phyloP scores from a whole-genome alignment of 225 moss, liverwort and hornwort species.

The Bryoerythrophyllum caledonicum region DNA sequence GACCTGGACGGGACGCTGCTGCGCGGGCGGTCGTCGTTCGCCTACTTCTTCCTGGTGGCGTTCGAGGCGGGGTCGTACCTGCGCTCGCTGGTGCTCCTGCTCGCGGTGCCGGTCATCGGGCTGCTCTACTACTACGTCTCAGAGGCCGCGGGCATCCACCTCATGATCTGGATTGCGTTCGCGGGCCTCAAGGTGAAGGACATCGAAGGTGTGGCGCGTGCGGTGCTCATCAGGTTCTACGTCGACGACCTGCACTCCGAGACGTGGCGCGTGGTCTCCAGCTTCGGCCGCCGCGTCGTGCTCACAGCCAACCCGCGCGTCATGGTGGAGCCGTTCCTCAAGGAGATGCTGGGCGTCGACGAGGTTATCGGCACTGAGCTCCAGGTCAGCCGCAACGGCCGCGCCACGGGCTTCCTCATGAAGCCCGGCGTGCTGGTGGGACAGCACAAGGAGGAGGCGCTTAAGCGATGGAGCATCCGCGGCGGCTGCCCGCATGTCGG shows the following conservation, averaged over 20 bases:
- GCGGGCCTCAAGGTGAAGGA: conserved; percentile 71
- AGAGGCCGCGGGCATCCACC: conserved; percentile 72
- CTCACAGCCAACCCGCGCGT: conserved; percentile 82
- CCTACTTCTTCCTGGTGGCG: conserved; percentile 86
- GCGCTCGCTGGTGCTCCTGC: conserved; percentile 62
- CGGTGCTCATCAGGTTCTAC: conserved; percentile 85
- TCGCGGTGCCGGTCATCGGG: conserved; percentile 59
- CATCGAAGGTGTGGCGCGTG: conserved; percentile 70
- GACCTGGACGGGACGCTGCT: conserved; percentile 84
- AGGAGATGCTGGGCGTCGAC: conserved; percentile 74
- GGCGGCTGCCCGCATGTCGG: conserved; percentile 46
- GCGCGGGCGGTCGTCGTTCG: conserved; percentile 63
- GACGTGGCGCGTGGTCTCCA: conserved; percentile 68
- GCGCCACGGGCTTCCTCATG: conserved; percentile 69
- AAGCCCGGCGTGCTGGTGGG: conserved; percentile 76
- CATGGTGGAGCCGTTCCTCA: conserved; percentile 88
- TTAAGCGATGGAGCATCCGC: conserved; percentile 43
- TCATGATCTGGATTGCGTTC: conserved; percentile 67
- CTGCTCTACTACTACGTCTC: conserved; percentile 56
- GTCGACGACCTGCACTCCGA: conserved; percentile 74
- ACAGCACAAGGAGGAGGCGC: conserved; percentile 41
- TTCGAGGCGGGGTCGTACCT: conserved; percentile 74
- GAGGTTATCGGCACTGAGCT: conserved; percentile 88
- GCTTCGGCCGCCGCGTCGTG: conserved; percentile 67
- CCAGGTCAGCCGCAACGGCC: conserved; percentile 47